These are phyloP conservation scores for Auricularia sp. DNA, from an alignment of 768 basidiomycete species.

Conservation along the genomic window DNA sequence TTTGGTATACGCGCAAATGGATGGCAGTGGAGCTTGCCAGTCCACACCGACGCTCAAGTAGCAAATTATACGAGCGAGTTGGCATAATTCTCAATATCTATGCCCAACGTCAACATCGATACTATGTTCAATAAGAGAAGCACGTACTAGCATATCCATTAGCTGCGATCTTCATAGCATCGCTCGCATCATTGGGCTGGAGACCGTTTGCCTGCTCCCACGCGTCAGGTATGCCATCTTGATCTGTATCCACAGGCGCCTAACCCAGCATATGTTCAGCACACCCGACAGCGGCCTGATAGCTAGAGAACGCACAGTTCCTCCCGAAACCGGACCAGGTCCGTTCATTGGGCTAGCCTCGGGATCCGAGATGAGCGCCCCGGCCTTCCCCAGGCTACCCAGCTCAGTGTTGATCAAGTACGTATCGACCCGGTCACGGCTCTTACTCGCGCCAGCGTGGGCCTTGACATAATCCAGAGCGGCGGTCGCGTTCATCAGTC, in stretches of 20 bases:
- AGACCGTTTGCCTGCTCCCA: constrained; percentile 26
- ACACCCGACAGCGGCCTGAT: neutral
- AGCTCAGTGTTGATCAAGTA: constrained; percentile 27
- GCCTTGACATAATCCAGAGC: constrained; percentile 22
- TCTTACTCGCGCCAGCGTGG: constrained; percentile 25
- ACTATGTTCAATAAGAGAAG: neutral
- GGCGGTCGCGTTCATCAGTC: constrained; percentile 23
- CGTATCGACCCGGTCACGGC: constrained; percentile 24
- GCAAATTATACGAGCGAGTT: constrained; percentile 18
- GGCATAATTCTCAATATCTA: constrained; percentile 29
- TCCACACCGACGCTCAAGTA: too few species aligned
- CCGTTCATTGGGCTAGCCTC: constrained; percentile 22
- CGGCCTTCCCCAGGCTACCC: constrained; percentile 25
- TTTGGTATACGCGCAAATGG: too few species aligned
- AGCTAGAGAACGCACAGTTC: constrained; percentile 14
- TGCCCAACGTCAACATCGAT: constrained; percentile 2
- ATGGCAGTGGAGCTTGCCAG: too few species aligned
- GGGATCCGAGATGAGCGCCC: constrained; percentile 24
- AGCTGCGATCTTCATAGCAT: constrained; percentile 22
- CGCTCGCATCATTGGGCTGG: constrained; percentile 21
- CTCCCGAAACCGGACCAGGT: constrained; percentile 23
- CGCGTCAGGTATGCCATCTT: constrained; percentile 26
- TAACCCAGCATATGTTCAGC: neutral
- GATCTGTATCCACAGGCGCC: constrained; percentile 22
- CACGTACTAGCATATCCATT: constrained; percentile 29